Evolutionary conservation across 441 rosid genomes (phyloP).

Genomic region (Gossypium gossypioides): DNA sequence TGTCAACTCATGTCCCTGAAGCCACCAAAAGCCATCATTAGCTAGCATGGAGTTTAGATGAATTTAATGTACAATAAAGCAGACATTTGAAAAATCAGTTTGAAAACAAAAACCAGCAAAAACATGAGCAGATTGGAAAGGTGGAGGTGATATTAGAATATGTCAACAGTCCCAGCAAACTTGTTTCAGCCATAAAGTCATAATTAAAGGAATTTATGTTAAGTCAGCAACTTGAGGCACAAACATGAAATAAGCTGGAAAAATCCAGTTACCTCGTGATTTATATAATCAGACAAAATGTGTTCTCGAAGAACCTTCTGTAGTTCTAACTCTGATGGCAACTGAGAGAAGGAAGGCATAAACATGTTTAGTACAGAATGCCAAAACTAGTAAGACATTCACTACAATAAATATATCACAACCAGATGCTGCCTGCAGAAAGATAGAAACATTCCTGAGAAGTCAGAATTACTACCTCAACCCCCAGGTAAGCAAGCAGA

Average conservation of each 20-base stretch:
- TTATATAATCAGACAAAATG: slow-evolving; percentile 69
- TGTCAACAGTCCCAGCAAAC: neutral
- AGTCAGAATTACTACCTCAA: slow-evolving; percentile 55
- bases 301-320: slow-evolving; percentile 81
- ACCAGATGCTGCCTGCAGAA: neutral
- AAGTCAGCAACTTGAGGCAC: slow-evolving; percentile 4
- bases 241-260: slow-evolving; percentile 13
- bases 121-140: neutral
- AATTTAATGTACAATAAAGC: slow-evolving; percentile 8
- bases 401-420: neutral
- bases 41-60: slow-evolving; percentile 18
- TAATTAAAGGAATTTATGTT: neutral
- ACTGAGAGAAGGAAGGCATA: slow-evolving; percentile 29
- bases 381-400: slow-evolving; percentile 7
- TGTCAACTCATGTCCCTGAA: slow-evolving; percentile 99
- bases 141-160: neutral
- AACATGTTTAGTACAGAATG: slow-evolving; percentile 13
- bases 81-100: neutral
- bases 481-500: slow-evolving; percentile 75
- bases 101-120: slow-evolving; percentile 9
- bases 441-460: slow-evolving; percentile 10
- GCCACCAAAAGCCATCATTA: slow-evolving; percentile 35
- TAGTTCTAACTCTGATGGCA: slow-evolving; percentile 77
- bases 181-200: neutral
- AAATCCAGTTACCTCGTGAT: slow-evolving; percentile 55